These are phyloP conservation scores for Phialocephala sp. DNA, from an alignment of 2,329 filamentous ascomycete species.

Conservation along the genomic window DNA sequence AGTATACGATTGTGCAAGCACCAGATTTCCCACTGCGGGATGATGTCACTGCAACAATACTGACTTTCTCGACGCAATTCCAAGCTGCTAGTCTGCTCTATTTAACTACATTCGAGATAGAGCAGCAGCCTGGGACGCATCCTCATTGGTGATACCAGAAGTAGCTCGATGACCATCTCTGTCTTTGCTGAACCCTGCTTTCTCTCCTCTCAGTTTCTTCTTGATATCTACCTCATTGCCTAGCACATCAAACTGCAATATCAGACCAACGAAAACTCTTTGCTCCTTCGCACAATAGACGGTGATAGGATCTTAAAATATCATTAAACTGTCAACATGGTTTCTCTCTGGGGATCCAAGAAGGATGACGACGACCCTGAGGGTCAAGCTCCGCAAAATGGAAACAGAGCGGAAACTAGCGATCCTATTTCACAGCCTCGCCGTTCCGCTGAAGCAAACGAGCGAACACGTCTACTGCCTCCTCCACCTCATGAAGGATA, in stretches of 20 bases:
- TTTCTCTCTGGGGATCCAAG: conserved; percentile 60
- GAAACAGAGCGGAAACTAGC: conserved; percentile 31
- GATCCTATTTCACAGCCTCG: conserved; percentile 35
- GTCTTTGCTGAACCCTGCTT: conserved; percentile 10
- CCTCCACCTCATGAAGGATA: conserved; percentile 51
- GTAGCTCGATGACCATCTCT: conserved; percentile 10
- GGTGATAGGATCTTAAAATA: not conserved
- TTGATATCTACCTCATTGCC: not conserved
- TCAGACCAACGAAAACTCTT: not conserved
- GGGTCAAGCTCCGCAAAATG: conserved; percentile 24
- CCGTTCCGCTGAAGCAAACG: conserved; percentile 55
- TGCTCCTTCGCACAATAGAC: not conserved
- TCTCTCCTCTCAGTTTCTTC: not conserved
- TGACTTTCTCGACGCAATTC: not conserved
- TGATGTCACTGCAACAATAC: conserved; percentile 5
- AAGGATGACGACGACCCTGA: conserved; percentile 45
- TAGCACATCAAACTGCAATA: not conserved
- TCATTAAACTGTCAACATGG: conserved; percentile 45
- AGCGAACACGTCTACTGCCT: conserved; percentile 54
- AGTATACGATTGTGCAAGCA: not conserved
- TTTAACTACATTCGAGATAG: not conserved
- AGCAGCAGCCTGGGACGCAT: not conserved
- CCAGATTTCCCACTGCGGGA: not conserved
- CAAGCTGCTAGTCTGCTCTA: not conserved
- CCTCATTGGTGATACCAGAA: not conserved